A percentile compares a stretch with the other conserved stretches of the same genome.
These are phyloP conservation scores for Bolboschoenoplectus hybrid DNA, from an alignment of 202 grass and related monocot genomes.

Conservation along the genomic window DNA sequence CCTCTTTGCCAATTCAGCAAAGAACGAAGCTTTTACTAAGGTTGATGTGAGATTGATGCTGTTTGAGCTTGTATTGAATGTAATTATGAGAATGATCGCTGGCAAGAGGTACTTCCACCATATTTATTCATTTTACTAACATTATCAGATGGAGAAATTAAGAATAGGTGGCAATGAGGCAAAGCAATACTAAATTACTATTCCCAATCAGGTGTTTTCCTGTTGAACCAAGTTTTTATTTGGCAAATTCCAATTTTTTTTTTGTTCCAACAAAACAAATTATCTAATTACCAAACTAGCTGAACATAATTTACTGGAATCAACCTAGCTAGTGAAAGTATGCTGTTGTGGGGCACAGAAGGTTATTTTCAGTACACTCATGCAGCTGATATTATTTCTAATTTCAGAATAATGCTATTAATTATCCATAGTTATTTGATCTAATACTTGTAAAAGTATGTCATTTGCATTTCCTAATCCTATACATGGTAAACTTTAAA, in stretches of 20 bases:
- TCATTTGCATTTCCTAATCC: not conserved
- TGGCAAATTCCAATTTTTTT: not conserved
- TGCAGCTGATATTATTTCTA: not conserved
- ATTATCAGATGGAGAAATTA: not conserved
- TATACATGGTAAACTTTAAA: not conserved
- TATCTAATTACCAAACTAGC: not conserved
- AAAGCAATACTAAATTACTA: not conserved
- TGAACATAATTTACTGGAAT: not conserved
- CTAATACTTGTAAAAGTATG: not conserved
- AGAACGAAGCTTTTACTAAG: not conserved
- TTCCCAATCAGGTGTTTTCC: not conserved
- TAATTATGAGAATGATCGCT: conserved; percentile 49
- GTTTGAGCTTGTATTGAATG: conserved; percentile 62
- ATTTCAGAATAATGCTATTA: not conserved
- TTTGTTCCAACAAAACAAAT: not conserved
- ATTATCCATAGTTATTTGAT: not conserved
- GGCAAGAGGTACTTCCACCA: conserved; percentile 56
- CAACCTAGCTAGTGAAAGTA: not conserved
- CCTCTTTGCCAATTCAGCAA: conserved; percentile 41
- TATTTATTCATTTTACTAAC: not conserved
- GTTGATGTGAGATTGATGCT: conserved; percentile 51
- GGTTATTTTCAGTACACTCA: not conserved
- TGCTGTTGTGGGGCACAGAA: not conserved
- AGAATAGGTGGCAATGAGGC: not conserved
- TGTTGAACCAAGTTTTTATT: not conserved